Base-by-base conservation (phyloP, 352 stramenopile species). In the Phytophthora hybrid region DNA sequence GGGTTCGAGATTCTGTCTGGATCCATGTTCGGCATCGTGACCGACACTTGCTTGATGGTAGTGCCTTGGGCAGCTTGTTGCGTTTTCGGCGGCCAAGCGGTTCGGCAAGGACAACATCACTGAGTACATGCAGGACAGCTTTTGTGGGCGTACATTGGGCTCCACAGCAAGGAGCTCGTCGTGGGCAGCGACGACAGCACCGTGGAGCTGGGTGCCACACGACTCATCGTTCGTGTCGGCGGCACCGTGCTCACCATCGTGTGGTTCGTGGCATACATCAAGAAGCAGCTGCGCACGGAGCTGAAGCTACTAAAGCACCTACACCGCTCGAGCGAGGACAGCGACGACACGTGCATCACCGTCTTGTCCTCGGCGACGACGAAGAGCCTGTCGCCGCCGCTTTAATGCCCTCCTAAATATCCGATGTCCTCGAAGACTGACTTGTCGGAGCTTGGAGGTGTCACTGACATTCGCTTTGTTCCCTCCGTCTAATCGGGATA, bases 101-200 rank as follows among this genome's bases (percentile, higher is more conserved):
- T n/a, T n/a, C n/a, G n/a, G 85, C 10, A 86, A 83, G 63, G 78
- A 87, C 34, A 71, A 65, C 6, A 75, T 92, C 31, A 80, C 72
- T 2, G 55, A 51, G 16, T 92, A 93, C 68, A 78, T 93, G 47
- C 73, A 90, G 66, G 71, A 49, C 41, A 87, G 86, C 39, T 91
- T 37, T 54, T 94, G 19, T 89, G 87, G 84, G 75, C 85, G n/a
- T 91, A 90, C 54, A 84, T 93, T 26, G 87, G 87, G 26, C 71
- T 78, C 66, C 74, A 91, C 63, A 85, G 84, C 31, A 83, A 84
- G 31, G 79, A 82, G 34, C 60, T 92, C 5, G 63, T 91, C 0
- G 67, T 54, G 4, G 64, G 73, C n/a, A 59, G 47, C 39, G 64
- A 59, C 26, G 52, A 47, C 19, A 37, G 64, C 49, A 51, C 63